phyloP scores from a whole-genome alignment of 495 filamentous ascomycete genomes.

The Annulohypoxylon nitens region DNA sequence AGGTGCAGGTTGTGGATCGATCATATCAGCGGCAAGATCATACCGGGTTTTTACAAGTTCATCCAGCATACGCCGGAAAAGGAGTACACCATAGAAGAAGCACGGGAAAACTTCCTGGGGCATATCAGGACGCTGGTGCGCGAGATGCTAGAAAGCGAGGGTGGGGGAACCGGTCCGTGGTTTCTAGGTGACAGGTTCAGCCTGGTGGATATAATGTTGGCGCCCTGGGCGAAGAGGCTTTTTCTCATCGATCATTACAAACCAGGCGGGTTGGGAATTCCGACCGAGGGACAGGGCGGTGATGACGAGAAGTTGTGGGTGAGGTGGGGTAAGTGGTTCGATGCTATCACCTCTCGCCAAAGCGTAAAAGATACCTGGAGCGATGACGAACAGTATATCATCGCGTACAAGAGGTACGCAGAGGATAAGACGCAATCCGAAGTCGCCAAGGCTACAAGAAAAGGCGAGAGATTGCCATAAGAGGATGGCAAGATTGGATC shows the following conservation, averaged over 20 bases:
- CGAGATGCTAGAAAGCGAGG: constrained; percentile 64
- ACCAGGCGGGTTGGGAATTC: constrained; percentile 69
- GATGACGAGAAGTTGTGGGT: constrained; percentile 66
- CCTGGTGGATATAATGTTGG: constrained; percentile 73
- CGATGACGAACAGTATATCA: constrained; percentile 70
- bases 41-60: constrained; percentile 74
- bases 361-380: constrained; percentile 74
- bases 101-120: constrained; percentile 62
- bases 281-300: constrained; percentile 47
- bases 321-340: constrained; percentile 72
- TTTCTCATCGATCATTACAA: constrained; percentile 81
- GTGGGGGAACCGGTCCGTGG: constrained; percentile 64
- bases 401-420: constrained; percentile 77
- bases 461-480: constrained; percentile 72
- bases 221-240: constrained; percentile 75
- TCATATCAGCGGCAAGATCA: constrained; percentile 71
- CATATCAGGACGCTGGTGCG: constrained; percentile 67
- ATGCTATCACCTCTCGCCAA: constrained; percentile 65
- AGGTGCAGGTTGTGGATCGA: constrained; percentile 76
- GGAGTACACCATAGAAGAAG: constrained; percentile 57
- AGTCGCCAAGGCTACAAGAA: constrained; percentile 74
- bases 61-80: constrained; percentile 72
- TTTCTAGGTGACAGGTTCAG: constrained; percentile 70
- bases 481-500: background rate
- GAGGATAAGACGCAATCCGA: constrained; percentile 79